phyloP scores from a whole-genome alignment of 169 alveolate species.

The Plasmodium chabaudi region DNA sequence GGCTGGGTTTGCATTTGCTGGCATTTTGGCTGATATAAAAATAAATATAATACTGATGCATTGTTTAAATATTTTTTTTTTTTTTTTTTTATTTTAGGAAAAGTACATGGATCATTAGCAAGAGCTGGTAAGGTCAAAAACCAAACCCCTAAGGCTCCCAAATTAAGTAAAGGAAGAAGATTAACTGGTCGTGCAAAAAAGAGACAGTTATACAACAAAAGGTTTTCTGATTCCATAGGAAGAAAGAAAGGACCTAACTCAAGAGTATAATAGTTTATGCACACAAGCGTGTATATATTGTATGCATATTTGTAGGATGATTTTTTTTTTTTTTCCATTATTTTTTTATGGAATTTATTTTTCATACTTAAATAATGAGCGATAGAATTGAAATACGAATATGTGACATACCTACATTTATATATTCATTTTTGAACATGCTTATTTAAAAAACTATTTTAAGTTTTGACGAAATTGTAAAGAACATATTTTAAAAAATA shows the following conservation, averaged over 20 bases:
- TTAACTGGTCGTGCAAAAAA: slow-evolving; percentile 98
- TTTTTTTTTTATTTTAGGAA: slow-evolving; percentile 74
- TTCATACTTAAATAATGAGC: background rate
- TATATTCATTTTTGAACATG: no score
- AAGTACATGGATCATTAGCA: slow-evolving; percentile 98
- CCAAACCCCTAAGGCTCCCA: slow-evolving; percentile 98
- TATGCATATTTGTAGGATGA: background rate
- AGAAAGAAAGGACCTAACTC: slow-evolving; percentile 91
- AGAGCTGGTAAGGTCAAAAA: slow-evolving; percentile 99
- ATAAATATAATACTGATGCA: background rate
- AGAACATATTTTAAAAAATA: no score
- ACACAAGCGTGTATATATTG: background rate
- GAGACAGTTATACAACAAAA: slow-evolving; percentile 96
- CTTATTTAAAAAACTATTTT: no score
- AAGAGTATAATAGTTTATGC: slow-evolving; percentile 35
- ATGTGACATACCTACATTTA: no score
- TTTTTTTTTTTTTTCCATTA: slow-evolving; percentile 1
- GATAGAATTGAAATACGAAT: no score
- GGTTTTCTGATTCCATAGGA: slow-evolving; percentile 93
- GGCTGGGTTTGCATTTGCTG: background rate
- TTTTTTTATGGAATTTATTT: background rate
- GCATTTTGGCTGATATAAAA: background rate
- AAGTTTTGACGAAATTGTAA: no score
- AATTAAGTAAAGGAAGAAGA: slow-evolving; percentile 95
- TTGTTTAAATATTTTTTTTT: background rate